phyloP scores from a whole-genome alignment of 2,329 filamentous ascomycete genomes.

The Triangularia verruculosa region DNA sequence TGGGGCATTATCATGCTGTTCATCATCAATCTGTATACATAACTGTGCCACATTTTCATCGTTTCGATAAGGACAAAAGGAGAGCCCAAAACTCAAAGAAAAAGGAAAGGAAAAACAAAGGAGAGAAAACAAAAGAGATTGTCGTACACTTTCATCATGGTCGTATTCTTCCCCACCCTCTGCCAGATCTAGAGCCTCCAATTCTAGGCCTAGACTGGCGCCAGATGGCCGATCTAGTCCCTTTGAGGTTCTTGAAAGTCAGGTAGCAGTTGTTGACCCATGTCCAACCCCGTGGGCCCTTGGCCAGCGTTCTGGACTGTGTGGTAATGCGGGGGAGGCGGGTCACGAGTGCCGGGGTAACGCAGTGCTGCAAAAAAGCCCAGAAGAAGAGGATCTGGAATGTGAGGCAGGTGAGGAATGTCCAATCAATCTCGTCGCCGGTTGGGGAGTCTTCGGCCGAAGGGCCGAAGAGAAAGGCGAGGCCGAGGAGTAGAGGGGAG shows the following conservation, averaged over 20 bases:
- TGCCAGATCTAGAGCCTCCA: not conserved
- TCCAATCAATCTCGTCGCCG: constrained; percentile 23
- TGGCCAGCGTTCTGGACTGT: constrained; percentile 8
- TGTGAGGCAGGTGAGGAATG: constrained; percentile 20
- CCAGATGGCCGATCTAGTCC: not conserved
- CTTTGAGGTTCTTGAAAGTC: not conserved
- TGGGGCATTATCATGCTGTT: not conserved
- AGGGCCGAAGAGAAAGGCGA: constrained; percentile 20
- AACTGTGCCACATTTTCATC: not conserved
- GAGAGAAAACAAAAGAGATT: not conserved
- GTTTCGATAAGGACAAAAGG: not conserved
- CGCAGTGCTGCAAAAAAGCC: constrained; percentile 16
- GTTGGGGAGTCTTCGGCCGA: constrained; percentile 7
- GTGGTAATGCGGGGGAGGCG: not conserved
- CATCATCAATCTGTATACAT: not conserved
- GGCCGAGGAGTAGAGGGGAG: constrained; percentile 10
- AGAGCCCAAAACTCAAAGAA: not conserved
- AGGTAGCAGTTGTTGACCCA: constrained; percentile 13
- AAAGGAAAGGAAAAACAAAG: not conserved
- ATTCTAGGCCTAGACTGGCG: not conserved
- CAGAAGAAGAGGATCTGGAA: constrained; percentile 26
- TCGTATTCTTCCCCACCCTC: not conserved
- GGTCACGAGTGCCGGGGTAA: constrained; percentile 5
- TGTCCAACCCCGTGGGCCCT: constrained; percentile 8
- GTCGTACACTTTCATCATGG: not conserved